Evolutionary conservation across 2,329 filamentous ascomycete species (phyloP).

Genomic region (Coniochaeta sp.): DNA sequence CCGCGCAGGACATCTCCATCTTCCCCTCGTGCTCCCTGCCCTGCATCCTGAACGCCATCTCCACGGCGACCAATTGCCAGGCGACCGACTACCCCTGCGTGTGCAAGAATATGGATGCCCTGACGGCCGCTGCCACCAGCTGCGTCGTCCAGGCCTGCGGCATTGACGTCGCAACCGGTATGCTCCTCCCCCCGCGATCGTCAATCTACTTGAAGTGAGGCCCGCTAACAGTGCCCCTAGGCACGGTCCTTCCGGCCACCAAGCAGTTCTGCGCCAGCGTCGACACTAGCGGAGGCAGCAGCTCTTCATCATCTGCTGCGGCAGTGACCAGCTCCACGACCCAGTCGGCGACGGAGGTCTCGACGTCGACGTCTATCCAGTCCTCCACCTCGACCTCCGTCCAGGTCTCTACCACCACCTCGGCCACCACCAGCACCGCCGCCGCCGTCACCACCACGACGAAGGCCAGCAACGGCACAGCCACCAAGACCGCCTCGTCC

Average conservation of each 20-base stretch:
- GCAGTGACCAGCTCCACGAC: not conserved
- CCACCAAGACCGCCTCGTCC: conserved; percentile 1
- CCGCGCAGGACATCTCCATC: conserved; percentile 15
- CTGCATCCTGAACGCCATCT: conserved; percentile 14
- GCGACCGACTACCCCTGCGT: conserved; percentile 14
- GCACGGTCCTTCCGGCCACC: conserved; percentile 32
- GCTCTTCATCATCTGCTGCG: not conserved
- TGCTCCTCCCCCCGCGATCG: conserved; percentile 1
- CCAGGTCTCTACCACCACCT: not conserved
- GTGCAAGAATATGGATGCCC: conserved; percentile 13
- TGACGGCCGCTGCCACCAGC: conserved; percentile 13
- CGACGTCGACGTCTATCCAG: not conserved
- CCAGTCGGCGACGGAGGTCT: not conserved
- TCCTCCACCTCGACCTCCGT: conserved; percentile 1
- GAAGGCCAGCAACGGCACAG: conserved; percentile 3
- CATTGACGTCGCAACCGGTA: conserved; percentile 12
- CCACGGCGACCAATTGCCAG: conserved; percentile 9
- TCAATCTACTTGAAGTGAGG: too few species aligned
- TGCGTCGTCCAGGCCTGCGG: conserved; percentile 16
- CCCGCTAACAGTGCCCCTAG: conserved; percentile 6
- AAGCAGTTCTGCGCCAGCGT: conserved; percentile 54
- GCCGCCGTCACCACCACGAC: not conserved
- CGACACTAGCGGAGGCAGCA: conserved; percentile 29
- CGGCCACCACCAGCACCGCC: not conserved
- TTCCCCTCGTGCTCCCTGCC: conserved; percentile 16